Evolutionary conservation across 2,329 filamentous ascomycete genomes (phyloP).

Genomic region (Fusarium protoensiforme): DNA sequence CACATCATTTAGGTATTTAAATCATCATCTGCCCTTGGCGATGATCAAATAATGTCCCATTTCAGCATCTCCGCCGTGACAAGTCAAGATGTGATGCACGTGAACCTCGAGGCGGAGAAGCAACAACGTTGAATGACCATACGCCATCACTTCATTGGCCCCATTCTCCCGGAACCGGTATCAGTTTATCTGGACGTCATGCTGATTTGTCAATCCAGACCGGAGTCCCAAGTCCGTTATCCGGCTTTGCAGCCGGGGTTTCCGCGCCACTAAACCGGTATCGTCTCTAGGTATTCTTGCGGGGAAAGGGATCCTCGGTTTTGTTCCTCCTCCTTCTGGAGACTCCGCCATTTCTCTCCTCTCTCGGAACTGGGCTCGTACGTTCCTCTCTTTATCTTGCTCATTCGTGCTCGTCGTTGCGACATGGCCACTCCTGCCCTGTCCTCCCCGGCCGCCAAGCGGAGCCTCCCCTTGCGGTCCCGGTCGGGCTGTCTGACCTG

Average conservation of each 20-base stretch:
- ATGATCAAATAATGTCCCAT: not conserved
- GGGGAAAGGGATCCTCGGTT: constrained; percentile 17
- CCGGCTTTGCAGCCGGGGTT: not conserved
- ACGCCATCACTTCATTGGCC: not conserved
- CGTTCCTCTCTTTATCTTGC: not conserved
- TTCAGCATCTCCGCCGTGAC: not conserved
- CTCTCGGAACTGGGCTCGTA: not conserved
- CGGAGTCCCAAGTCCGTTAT: not conserved
- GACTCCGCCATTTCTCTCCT: not conserved
- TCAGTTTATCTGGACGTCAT: not conserved
- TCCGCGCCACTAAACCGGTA: constrained; percentile 24
- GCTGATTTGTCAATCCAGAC: not conserved
- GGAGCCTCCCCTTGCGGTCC: constrained; percentile 19
- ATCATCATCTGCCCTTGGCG: not conserved
- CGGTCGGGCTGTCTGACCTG: constrained; percentile 32
- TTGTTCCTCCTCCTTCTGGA: not conserved
- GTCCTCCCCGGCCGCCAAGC: constrained; percentile 4
- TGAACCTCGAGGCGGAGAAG: not conserved
- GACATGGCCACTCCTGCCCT: constrained; percentile 4
- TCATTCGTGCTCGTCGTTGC: not conserved
- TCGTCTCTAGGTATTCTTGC: constrained; percentile 15
- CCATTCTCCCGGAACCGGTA: not conserved
- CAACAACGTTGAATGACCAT: not conserved
- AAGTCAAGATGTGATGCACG: not conserved
- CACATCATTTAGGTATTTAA: not conserved